Base-by-base conservation (phyloP, 2,329 filamentous ascomycete genomes). In the Apiospora pterosperma region DNA sequence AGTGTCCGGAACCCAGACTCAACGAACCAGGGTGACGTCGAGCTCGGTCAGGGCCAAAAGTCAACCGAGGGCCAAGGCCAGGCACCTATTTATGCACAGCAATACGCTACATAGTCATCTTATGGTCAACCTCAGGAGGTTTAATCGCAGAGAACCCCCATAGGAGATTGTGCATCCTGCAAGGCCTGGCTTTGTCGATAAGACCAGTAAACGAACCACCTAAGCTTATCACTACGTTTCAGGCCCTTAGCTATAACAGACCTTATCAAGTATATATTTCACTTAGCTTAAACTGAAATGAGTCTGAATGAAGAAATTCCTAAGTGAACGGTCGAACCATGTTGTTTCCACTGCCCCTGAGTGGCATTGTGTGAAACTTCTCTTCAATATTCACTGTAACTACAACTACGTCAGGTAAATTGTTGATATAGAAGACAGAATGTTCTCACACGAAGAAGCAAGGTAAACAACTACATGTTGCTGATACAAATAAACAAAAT, bases 1-100 rank as follows among this genome's bases (percentile, higher is more conserved):
- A 78, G 74, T 55, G 36, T 77, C 5, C 67, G 65, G 41, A 71
- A 69, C 64, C 64, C 69, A 4, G 63, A 59, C 59, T 62, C 71
- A 14, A 62, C 48, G n/a, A 34, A 60, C 7, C 16, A 61, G 21
- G 62, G 36, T 19, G 69, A 75, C 63, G 68, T 74, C 16, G 75
- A 78, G 69, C 70, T 77, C 31, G 73, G 72, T 28, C 65, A 72
- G 28, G 23, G 16, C 14, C 61, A 59, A 10, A 62, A 67, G 31
- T 62, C 48, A 10, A 8, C 16, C 2, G 48, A 34, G 16, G 28
- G 48, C 12, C 23, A n/a, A 42, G n/a, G 28, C 25, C 16, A 55
- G 2, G 21, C 48, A 8, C 28, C 48, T 4, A 19, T n/a, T 4
- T 55, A 55, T n/a, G 19, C 48, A n/a, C 48, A 55, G 28, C 28